phyloP scores from a whole-genome alignment of 2,329 filamentous ascomycete species.

The Fusarium domesticum region DNA sequence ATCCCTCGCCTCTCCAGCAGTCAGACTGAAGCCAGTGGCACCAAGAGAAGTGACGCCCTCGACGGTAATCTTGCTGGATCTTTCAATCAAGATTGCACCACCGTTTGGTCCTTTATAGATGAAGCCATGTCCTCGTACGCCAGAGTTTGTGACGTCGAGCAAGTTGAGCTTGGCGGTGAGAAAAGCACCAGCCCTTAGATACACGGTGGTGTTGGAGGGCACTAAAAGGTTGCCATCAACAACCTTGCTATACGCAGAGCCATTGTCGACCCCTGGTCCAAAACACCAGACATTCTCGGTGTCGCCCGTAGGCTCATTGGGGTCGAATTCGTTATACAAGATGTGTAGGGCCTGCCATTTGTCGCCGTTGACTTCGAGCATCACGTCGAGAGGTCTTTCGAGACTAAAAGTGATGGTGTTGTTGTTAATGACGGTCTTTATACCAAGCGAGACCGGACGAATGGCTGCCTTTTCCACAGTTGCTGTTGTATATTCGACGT shows the following conservation, averaged over 20 bases:
- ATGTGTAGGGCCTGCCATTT: constrained; percentile 29
- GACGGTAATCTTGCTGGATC: constrained; percentile 18
- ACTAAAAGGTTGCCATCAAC: constrained; percentile 14
- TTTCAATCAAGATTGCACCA: constrained; percentile 10
- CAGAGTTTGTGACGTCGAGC: constrained; percentile 5
- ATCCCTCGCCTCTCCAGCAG: constrained; percentile 15
- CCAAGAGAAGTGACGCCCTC: constrained; percentile 19
- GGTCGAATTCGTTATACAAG: constrained; percentile 23
- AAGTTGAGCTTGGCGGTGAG: constrained; percentile 22
- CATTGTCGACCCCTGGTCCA: constrained; percentile 25
- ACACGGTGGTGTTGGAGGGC: constrained; percentile 15
- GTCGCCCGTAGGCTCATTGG: constrained; percentile 10
- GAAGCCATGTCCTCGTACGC: constrained; percentile 25
- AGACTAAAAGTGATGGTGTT: constrained; percentile 7
- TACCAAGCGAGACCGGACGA: constrained; percentile 5
- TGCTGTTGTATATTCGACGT: neutral
- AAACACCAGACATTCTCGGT: constrained; percentile 24
- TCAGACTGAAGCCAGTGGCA: constrained; percentile 17
- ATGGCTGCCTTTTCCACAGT: constrained; percentile 1
- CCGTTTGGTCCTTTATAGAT: constrained; percentile 12
- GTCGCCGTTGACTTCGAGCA: constrained; percentile 27
- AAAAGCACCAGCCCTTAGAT: constrained; percentile 17
- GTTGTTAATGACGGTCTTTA: constrained; percentile 1
- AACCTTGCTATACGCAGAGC: constrained; percentile 15
- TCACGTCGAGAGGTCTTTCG: constrained; percentile 8